phyloP scores from a whole-genome alignment of 371 early-diverging fungal genomes.

The Rhizopus stolonifer region DNA sequence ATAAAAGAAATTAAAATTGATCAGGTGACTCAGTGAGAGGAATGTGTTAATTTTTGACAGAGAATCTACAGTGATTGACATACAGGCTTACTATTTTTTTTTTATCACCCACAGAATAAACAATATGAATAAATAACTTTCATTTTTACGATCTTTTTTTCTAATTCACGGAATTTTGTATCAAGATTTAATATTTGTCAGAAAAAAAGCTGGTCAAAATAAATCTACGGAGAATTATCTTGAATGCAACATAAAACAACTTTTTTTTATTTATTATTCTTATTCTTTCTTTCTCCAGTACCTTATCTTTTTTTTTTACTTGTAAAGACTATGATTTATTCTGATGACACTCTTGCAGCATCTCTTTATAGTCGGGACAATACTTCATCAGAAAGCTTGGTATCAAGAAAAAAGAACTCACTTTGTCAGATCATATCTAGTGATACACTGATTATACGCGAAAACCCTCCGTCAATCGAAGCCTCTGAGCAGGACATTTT shows the following conservation, averaged over 20 bases:
- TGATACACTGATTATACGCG: neutral
- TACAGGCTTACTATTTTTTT: no score
- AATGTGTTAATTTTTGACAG: no score
- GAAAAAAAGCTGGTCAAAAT: conserved; percentile 3
- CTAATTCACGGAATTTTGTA: no score
- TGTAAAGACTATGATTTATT: neutral
- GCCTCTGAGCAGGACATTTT: neutral
- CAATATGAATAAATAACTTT: no score
- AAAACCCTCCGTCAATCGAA: neutral
- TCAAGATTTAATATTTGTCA: neutral
- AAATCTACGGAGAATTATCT: conserved; percentile 4
- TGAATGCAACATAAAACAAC: neutral
- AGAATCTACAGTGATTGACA: no score
- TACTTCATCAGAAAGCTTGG: neutral
- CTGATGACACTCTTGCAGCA: neutral
- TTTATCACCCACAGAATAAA: no score
- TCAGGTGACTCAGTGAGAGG: no score
- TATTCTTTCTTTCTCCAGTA: neutral
- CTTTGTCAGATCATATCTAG: neutral
- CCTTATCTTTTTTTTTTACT: neutral
- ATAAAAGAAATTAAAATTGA: no score
- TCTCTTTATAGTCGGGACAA: neutral
- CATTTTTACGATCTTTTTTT: no score
- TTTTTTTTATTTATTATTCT: neutral
- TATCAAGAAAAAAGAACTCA: neutral